Base-by-base conservation (phyloP, 495 filamentous ascomycete species). In the Aspergillus avenaceus region DNA sequence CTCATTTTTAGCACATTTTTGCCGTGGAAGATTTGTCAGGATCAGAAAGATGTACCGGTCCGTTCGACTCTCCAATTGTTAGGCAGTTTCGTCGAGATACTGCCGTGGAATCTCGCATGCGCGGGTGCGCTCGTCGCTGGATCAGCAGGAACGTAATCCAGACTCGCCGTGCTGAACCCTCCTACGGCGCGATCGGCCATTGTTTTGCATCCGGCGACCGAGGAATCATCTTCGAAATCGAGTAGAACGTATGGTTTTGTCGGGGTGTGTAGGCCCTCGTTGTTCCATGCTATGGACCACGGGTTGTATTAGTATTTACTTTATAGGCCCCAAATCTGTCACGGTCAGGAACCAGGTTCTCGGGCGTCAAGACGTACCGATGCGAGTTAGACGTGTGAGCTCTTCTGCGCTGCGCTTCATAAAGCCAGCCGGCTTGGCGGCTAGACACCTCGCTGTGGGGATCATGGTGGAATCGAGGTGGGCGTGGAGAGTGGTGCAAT, bases 181-280 rank as follows among this genome's bases (percentile, higher is more conserved):
- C 92, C 93, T 7, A 95, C 85, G 57, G 91, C 87, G 28, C 71
- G 74, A 63, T 98, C 93, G 62, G 81, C 86, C 82, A 97, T 90
- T 45, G 84, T 74, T 62, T 92, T 95, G 76, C 87, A 92, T 31
- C 71, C 71, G 14, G 76, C 63, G 26, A 90, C 60, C 11, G 80
- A 76, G 9, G 78, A 70, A 32, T 82, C 76, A 47, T 81, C 71
- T 71, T 83, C 78, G 72, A 97, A 79, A 45, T 79, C 63, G 26
- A 79, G 63, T 23, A 80, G 69, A n/a, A 53, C 45, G 46, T 73
- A 74, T 0, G 77, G 73, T 32, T 72, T 76, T 5, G 68, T 75
- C n/a, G 74, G 74, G 7, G 61, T 74, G 26, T 62, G 62, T 25
- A 80, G 65, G 41, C 59, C 67, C 57, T 82, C 78, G 25, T 65